These are phyloP conservation scores for Aspergillus biplanus DNA, from an alignment of 495 filamentous ascomycete genomes.

Conservation along the genomic window DNA sequence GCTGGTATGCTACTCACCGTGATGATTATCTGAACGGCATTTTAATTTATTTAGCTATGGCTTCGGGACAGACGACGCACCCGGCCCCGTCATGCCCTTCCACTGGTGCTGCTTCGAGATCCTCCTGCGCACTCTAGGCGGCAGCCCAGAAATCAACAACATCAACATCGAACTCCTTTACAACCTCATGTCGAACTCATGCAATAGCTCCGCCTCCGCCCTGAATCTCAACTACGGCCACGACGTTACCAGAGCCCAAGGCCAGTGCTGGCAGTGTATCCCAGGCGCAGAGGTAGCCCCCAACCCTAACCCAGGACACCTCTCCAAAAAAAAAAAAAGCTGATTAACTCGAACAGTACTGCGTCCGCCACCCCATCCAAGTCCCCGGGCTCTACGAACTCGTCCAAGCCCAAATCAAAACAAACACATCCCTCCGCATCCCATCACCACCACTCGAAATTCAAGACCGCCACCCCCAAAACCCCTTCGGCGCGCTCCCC, in stretches of 20 bases:
- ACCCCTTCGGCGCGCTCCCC: constrained; percentile 24
- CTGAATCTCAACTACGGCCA: constrained; percentile 23
- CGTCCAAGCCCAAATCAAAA: constrained; percentile 16
- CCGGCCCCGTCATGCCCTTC: constrained; percentile 29
- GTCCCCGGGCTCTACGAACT: constrained; percentile 16
- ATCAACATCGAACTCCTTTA: constrained; percentile 25
- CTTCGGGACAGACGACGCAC: constrained; percentile 23
- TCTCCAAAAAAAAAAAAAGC: too few species aligned
- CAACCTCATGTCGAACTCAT: constrained; percentile 20
- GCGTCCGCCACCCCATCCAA: constrained; percentile 24
- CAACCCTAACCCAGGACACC: neutral
- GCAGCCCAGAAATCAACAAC: constrained; percentile 19
- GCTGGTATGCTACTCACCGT: constrained; percentile 18
- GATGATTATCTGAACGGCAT: neutral
- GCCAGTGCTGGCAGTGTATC: constrained; percentile 29
- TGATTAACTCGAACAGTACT: constrained; percentile 26
- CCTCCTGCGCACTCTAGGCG: constrained; percentile 22
- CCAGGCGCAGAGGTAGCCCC: constrained; percentile 25
- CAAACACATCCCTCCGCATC: constrained; percentile 7
- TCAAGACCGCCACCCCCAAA: constrained; percentile 15
- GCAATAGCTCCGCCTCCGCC: constrained; percentile 22
- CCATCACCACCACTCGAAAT: constrained; percentile 12
- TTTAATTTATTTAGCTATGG: constrained; percentile 18
- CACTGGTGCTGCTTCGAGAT: constrained; percentile 31
- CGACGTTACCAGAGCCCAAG: constrained; percentile 24